Evolutionary conservation across 1,139 yeast species (phyloP).

Genomic region (Saccharomyces hybrid): DNA sequence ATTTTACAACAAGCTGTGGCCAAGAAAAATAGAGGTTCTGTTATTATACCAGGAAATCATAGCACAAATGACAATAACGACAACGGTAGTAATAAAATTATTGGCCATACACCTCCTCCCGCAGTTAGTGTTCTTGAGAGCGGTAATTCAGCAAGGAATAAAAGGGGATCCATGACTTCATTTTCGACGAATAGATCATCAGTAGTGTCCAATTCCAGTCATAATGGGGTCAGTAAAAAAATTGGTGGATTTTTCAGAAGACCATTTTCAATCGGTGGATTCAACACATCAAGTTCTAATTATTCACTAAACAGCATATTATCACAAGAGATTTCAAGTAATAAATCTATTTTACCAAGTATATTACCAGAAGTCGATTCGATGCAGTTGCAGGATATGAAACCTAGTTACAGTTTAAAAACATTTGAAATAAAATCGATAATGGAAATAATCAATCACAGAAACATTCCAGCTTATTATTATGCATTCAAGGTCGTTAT

Average conservation of each 20-base stretch:
- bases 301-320: constrained; percentile 20
- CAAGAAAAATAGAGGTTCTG: constrained; percentile 15
- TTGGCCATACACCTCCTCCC: constrained; percentile 5
- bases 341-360: constrained; percentile 43
- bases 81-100: constrained; percentile 1
- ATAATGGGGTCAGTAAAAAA: constrained; percentile 33
- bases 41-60: constrained; percentile 6
- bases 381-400: constrained; percentile 41
- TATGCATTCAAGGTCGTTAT: constrained; percentile 52
- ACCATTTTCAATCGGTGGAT: constrained; percentile 41
- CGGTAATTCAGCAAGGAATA: constrained; percentile 8
- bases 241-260: constrained; percentile 41
- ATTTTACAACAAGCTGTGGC: constrained; percentile 12
- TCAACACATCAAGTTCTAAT: constrained; percentile 38
- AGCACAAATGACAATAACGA: neutral
- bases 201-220: constrained; percentile 19
- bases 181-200: constrained; percentile 17
- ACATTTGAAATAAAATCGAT: constrained; percentile 51
- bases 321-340: constrained; percentile 19
- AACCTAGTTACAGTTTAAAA: constrained; percentile 49
- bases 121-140: neutral
- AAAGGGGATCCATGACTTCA: constrained; percentile 24
- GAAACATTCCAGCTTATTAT: constrained; percentile 30
- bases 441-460: constrained; percentile 27
- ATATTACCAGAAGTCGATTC: constrained; percentile 54